A percentile compares a stretch with the other conserved stretches of the same genome.
Conservation (phyloP, 2,329 filamentous ascomycete species). For the Fusarium nanum region DNA sequence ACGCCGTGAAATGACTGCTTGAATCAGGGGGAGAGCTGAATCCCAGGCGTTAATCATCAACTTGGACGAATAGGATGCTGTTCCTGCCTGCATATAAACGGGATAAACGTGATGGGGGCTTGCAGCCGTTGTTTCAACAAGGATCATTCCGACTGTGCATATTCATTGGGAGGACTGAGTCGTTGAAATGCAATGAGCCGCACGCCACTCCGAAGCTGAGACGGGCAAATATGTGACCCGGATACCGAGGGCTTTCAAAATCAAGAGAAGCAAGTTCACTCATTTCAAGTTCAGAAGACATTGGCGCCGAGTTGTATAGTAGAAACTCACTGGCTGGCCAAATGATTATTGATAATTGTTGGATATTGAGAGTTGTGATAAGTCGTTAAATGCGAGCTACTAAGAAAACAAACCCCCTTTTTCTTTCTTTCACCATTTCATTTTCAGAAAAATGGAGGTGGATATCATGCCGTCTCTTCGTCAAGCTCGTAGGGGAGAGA, state of each 20-base stretch:
- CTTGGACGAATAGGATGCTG: conserved; percentile 15
- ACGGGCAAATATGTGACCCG: conserved; percentile 13
- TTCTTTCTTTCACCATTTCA: conserved; percentile 34
- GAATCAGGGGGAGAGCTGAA: conserved; percentile 21
- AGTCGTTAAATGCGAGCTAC: conserved; percentile 41
- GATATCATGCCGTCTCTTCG: conserved; percentile 58
- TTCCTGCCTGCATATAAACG: conserved; percentile 7
- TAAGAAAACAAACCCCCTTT: conserved; percentile 25
- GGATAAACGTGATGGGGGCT: conserved; percentile 22
- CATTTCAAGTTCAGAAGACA: not conserved
- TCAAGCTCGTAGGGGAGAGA: conserved; percentile 55
- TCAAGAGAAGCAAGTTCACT: not conserved
- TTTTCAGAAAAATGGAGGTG: conserved; percentile 46
- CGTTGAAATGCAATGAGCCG: conserved; percentile 38
- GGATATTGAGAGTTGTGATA: conserved; percentile 33
- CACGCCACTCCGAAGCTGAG: conserved; percentile 33
- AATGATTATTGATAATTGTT: not conserved
- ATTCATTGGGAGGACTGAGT: conserved; percentile 17
- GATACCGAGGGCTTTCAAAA: conserved; percentile 19
- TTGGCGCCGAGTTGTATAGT: not conserved
- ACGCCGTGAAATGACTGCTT: conserved; percentile 3
- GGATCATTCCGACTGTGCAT: conserved; percentile 37
- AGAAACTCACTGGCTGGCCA: not conserved
- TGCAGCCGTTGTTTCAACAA: conserved; percentile 39
- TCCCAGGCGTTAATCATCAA: conserved; percentile 1